A percentile compares a stretch with the other conserved stretches of the same genome.
phyloP scores from a whole-genome alignment of 2,329 filamentous ascomycete species.

The Penicillium glabrum region DNA sequence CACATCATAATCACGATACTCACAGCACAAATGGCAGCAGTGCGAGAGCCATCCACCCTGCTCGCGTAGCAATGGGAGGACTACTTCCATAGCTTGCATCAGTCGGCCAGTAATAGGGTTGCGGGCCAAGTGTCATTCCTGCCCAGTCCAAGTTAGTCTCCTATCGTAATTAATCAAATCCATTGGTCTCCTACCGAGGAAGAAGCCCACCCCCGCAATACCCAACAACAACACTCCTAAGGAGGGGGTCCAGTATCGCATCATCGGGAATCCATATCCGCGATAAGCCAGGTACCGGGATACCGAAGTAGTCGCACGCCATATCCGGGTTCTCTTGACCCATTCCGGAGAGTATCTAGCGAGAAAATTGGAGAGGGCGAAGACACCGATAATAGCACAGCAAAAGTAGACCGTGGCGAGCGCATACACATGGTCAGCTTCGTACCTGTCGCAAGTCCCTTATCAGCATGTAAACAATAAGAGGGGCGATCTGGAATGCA shows the following conservation, averaged over 20 bases:
- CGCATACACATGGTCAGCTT: conserved; percentile 56
- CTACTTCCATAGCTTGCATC: conserved; percentile 49
- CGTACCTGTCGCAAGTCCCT: conserved; percentile 43
- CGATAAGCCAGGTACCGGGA: conserved; percentile 46
- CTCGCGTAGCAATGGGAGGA: conserved; percentile 54
- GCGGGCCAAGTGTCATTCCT: conserved; percentile 51
- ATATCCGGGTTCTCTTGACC: conserved; percentile 25
- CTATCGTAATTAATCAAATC: background rate
- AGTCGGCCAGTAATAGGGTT: conserved; percentile 59
- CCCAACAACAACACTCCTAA: conserved; percentile 47
- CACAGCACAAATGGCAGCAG: conserved; percentile 54
- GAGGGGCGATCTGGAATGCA: background rate
- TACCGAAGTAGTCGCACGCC: conserved; percentile 36
- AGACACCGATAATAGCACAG: conserved; percentile 50
- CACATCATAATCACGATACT: conserved; percentile 1
- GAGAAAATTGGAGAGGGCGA: conserved; percentile 43
- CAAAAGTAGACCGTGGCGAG: conserved; percentile 56
- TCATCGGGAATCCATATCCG: conserved; percentile 31
- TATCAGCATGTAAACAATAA: background rate
- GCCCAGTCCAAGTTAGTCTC: background rate
- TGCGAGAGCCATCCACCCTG: conserved; percentile 55
- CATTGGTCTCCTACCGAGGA: conserved; percentile 38
- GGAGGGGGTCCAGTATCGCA: conserved; percentile 47
- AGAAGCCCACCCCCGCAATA: conserved; percentile 46
- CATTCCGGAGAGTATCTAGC: conserved; percentile 29